Base-by-base conservation (phyloP, 2,329 filamentous ascomycete species). In the Hypoxylon sp. region DNA sequence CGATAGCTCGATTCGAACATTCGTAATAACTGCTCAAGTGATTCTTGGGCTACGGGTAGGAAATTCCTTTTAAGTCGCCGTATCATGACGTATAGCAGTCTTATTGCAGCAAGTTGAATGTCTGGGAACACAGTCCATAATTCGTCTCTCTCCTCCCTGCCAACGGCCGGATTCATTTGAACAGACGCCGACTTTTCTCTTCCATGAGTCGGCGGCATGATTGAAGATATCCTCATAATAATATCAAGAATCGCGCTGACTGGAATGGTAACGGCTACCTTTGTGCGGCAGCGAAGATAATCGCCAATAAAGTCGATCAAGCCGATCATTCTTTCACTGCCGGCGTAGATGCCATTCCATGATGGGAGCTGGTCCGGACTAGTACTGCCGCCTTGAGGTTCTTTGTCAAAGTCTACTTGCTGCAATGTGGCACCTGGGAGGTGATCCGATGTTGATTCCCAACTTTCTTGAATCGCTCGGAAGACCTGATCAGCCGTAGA, bases 131-230 rank as follows among this genome's bases (percentile, higher is more conserved):
- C 83, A 50, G 86, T 82, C 87, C 92, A 94, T 2, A 98, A 84
- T 48, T 90, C 88, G 58, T 97, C 93, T 67, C 91, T 90, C 79
- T 98, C 95, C 53, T 97, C 92, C 67, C 91, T 88, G 32, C 89
- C 86, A 68, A 96, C 88, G 68, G 93, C 90, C 6, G 89, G 84
- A 72, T 94, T 94, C 65, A 90, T 83, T 66, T 90, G 87, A n/a
- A 88, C 79, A 1, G 82, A 83, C 70, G 83, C 83, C 19, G 78
- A 79, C 65, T 83, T 84, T 66, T 78, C 81, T 76, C 75, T 84
- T 70, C 52, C 80, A 72, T 73, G 84, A 61, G 71, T 87, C 78
- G 78, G 88, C 70, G 77, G 86, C 78, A 84, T 82, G 48, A 97
- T 85, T 17, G 91, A 88, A 36, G 92, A 86, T 28, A 97, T 80